phyloP scores from a whole-genome alignment of 306 rosid genomes.

The Senna siamea region DNA sequence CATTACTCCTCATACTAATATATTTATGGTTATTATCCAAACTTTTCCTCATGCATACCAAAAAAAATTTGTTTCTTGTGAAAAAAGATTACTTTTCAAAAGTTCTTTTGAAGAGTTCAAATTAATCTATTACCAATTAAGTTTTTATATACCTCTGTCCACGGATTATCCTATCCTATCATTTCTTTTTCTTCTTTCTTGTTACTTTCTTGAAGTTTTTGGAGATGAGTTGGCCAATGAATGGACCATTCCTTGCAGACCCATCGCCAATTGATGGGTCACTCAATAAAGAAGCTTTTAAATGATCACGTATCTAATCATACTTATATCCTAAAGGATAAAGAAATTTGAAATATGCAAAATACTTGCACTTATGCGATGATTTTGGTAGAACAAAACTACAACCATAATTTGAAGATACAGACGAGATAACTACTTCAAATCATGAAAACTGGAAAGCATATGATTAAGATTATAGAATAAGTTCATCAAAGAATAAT shows the following conservation, averaged over 20 bases:
- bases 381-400: background rate
- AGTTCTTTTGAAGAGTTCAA: background rate
- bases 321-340: background rate
- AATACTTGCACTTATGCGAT: background rate
- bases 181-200: background rate
- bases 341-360: background rate
- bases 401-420: too few relatives aligned
- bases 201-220: background rate
- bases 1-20: background rate
- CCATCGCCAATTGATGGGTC: background rate
- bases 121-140: background rate
- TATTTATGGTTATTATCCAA: too few relatives aligned
- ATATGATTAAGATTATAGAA: too few relatives aligned
- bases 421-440: background rate
- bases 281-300: background rate
- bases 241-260: background rate
- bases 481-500: too few relatives aligned
- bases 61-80: background rate
- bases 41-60: background rate
- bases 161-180: background rate
- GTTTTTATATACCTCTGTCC: background rate
- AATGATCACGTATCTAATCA: background rate
- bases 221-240: conserved; percentile 10
- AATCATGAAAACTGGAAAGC: background rate
- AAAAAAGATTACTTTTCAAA: background rate